Base-by-base conservation (phyloP, 768 basidiomycete genomes). In the Macrolepiota albuminosa region DNA sequence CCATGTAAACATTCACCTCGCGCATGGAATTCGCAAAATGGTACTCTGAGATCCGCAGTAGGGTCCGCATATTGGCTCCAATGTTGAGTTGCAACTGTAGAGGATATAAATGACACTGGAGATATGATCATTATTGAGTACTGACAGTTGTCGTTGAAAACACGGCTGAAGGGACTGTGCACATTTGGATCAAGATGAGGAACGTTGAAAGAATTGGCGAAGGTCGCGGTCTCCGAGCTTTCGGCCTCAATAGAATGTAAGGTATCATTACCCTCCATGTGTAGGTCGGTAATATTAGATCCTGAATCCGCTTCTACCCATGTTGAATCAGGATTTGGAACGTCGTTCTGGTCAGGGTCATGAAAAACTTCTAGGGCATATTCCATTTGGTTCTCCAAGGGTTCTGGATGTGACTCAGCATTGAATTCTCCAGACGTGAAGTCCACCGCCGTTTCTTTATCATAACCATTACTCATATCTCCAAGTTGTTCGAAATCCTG, bases 11-110 rank as follows among this genome's bases (percentile, higher is more conserved):
- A 78, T 56, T 61, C 58, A 16, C 71, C 74, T 67, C 73, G 74
- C 3, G 77, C 73, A 57, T 73, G 70, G 34, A 70, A 70, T 65
- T 75, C 78, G 70, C 79, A 80, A 53, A 80, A 77, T 3, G 75
- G 65, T 26, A 68, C 58, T 11, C 64, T 63, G 3, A 69, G 59
- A 61, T 76, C 65, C 3, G 74, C 74, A 29, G 61, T 54, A 3
- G 77, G 76, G 58, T 80, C 77, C 1, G 78, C 78, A 56, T 76
- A 78, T 58, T 78, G 72, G 34, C 71, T 74, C 78, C 78, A 80
- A 54, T 78, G 76, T 8, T 69, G 72, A 9, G 62, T 47, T 43
- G 67, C 58, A 2, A 67, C 64, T 47, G 66, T 60, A 55, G 68
- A 67, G n/a, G 63, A 66, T 46, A 66, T 66, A 3, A 52, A 50